Base-by-base conservation (phyloP, 208 protist species). In the Leishmania martiniquensis region DNA sequence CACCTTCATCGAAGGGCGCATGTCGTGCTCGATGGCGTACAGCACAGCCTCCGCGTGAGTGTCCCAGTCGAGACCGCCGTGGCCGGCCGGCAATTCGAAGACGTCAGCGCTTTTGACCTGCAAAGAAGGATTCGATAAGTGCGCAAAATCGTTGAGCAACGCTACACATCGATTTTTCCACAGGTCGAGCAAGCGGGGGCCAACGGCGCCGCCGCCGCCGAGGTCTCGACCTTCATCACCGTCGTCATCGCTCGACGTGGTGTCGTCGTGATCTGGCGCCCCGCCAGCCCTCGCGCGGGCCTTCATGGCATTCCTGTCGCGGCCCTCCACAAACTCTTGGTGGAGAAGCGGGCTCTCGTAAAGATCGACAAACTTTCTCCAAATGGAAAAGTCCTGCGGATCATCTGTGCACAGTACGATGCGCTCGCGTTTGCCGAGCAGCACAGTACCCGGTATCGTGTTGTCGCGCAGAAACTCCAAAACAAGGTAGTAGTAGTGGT, bases 401-500 rank as follows among this genome's bases (percentile, higher is more conserved):
- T 95, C 87, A 29, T 97, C 91, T 10, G 93, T 97, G 77, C 91
- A 97, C 4, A 97, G 80, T 2, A 95, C 91, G 15, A 95, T 57
- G 34, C 91, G 87, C 62, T 97, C 93, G 29, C 91, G 85, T 69
- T 95, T 95, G 51, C 81, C 85, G 2, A 91, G 80, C 12, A 60
- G 37, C 6, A 82, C 44, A 15, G 80, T 85, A 29, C 45, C 80
- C 1, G 70, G 65, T 4, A 79, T 62, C 25, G 86, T 85, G 51
- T 85, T 84, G 81, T 95, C 93, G 4, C 89, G 78, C 67, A 95
- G 52, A 81, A 95, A 92, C 77, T 97, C 91, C n/a, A 95, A 25
- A 4, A 95, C 82, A 17, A 97, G 84, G 79, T 97, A 95, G 77
- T 94, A 93, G 72, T 97, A 97, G 12, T 95, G 84, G 79, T 97